Evolutionary conservation across 2,329 filamentous ascomycete species (phyloP), one percentile per base, ranked within the genome.

Genomic region (Tolypocladium tundrense): DNA sequence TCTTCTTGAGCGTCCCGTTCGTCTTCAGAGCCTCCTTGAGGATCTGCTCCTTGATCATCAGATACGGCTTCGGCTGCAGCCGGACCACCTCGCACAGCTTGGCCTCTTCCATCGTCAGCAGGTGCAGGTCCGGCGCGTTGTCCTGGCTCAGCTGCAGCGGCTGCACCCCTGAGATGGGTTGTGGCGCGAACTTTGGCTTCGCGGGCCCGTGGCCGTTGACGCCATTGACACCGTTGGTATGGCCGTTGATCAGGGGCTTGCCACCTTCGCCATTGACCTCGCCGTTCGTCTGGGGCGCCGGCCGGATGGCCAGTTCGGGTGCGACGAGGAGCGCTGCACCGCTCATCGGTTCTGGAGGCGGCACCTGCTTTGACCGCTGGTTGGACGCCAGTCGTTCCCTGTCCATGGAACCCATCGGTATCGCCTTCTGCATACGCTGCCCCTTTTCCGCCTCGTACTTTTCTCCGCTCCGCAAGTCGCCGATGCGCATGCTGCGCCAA

Each of bases 21-120:
- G 87, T 86, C 74, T 93, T 94, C 70, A 96, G 83, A 0, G 93
- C 90, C 70, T 97, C 93, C 66, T 90, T 90, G 56, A 97, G 74
- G n/a, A 97, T 79, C 60, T 89, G 86, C 70, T 97, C 91, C 73
- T 99, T 99, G 73, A 97, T 91, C 68, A 91, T 91, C 6, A 97
- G 74, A 71, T 97, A 99, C 1, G 94, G 90, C 75, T 99, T 99
- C 0, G 94, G 94, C 72, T 94, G 88, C 56, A 99, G 76, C 48
- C 91, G 84, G 16, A 96, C 81, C 45, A 88, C 81, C 65, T 90
- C 89, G 75, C 94, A 99, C 0, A 99, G 77, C 67, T 96, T 90
- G 5, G 84, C 78, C 72, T 99, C 94, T 63, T 95, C 91, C 1
- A 86, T 81, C 0, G 88, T 90, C 50, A 99, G 77, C 0, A 99